phyloP scores from a whole-genome alignment of 208 protist species.

The Phytomonas francai region DNA sequence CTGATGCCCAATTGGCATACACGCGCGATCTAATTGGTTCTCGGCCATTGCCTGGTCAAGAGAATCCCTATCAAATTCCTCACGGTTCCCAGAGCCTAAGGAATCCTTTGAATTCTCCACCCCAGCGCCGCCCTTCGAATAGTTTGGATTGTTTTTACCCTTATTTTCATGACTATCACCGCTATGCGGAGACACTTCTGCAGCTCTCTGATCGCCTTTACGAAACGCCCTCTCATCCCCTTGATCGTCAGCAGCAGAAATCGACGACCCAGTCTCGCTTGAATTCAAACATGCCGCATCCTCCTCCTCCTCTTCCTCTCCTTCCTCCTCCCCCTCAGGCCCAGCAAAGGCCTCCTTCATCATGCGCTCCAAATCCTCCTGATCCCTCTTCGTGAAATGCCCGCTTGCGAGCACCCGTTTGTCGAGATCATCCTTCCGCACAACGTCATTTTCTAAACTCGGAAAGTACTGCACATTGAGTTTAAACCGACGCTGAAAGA shows the following conservation, averaged over 20 bases:
- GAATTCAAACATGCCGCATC: too few species aligned
- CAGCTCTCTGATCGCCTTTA: too few species aligned
- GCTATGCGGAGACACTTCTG: constrained; percentile 14
- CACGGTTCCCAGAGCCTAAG: constrained; percentile 15
- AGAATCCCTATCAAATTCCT: constrained; percentile 20
- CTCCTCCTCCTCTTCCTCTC: constrained; percentile 28
- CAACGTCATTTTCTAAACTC: constrained; percentile 69
- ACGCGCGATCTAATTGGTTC: too few species aligned
- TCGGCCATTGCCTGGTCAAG: constrained; percentile 40
- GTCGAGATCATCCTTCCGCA: constrained; percentile 65
- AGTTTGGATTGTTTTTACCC: constrained; percentile 9
- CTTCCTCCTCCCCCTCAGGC: constrained; percentile 12
- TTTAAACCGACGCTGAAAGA: constrained; percentile 92
- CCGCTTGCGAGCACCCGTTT: constrained; percentile 77
- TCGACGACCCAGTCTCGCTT: too few species aligned
- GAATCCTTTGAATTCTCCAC: constrained; percentile 12
- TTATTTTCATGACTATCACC: constrained; percentile 20
- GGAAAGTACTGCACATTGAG: constrained; percentile 61
- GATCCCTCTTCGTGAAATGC: constrained; percentile 55
- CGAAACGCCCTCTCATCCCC: too few species aligned
- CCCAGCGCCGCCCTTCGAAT: constrained; percentile 4
- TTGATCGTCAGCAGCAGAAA: too few species aligned
- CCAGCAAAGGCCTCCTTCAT: constrained; percentile 38
- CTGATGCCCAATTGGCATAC: too few species aligned
- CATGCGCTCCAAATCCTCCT: constrained; percentile 65